A percentile compares a stretch with the other conserved stretches of the same genome.
Evolutionary conservation across 306 rosid genomes (phyloP).

Genomic region (Abrus pulchellus): DNA sequence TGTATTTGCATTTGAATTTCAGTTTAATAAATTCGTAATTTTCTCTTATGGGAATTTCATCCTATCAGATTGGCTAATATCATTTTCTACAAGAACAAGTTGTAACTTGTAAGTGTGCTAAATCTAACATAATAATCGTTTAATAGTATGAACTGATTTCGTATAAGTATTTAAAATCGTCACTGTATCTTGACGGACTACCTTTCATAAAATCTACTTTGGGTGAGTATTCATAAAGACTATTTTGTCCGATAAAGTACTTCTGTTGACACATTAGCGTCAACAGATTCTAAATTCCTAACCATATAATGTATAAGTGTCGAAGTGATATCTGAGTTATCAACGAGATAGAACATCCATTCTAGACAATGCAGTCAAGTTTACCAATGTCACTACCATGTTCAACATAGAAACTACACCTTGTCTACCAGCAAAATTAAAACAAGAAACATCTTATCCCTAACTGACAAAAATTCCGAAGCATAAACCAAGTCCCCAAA

Average conservation of each 20-base stretch:
- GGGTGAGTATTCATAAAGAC: slow-evolving; percentile 3
- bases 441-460: slow-evolving; percentile 18
- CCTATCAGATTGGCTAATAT: slow-evolving; percentile 1
- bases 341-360: slow-evolving; percentile 17
- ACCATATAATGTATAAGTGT: background rate
- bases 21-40: too few relatives aligned
- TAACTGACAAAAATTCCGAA: slow-evolving; percentile 9
- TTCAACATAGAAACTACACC: slow-evolving; percentile 35
- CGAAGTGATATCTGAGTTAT: background rate
- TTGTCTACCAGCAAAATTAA: slow-evolving; percentile 6
- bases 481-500: background rate
- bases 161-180: background rate
- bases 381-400: slow-evolving; percentile 9
- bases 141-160: background rate
- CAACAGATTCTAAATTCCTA: slow-evolving; percentile 25
- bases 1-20: too few relatives aligned
- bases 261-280: background rate
- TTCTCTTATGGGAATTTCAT: too few relatives aligned
- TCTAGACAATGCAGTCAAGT: background rate
- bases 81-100: slow-evolving; percentile 18
- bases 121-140: background rate
- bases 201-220: slow-evolving; percentile 16
- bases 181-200: background rate
- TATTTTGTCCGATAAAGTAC: background rate
- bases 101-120: slow-evolving; percentile 31